Conservation (phyloP, 2,329 filamentous ascomycete genomes). For the Penicillium sp. region DNA sequence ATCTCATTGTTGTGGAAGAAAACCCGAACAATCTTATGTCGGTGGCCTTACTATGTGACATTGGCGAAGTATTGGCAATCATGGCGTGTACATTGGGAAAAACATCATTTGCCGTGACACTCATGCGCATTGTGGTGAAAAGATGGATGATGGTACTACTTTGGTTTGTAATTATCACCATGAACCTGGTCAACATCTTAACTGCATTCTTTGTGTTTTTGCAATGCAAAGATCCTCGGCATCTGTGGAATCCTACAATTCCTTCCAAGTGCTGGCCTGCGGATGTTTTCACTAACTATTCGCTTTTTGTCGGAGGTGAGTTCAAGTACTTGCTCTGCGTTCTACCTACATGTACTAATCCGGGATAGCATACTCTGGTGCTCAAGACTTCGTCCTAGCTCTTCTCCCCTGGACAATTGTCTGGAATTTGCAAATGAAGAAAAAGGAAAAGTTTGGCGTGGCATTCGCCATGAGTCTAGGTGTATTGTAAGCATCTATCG, state of each 20-base stretch:
- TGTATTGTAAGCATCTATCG: conserved; percentile 23
- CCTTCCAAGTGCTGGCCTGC: conserved; percentile 23
- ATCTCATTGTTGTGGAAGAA: conserved; percentile 9
- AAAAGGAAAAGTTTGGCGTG: conserved; percentile 40
- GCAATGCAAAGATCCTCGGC: conserved; percentile 23
- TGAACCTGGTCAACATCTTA: conserved; percentile 23
- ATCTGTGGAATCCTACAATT: conserved; percentile 21
- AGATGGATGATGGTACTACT: conserved; percentile 37
- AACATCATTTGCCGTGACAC: conserved; percentile 41
- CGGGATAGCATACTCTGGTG: conserved; percentile 19
- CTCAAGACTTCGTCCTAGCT: conserved; percentile 39
- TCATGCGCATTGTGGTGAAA: conserved; percentile 38
- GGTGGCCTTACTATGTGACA: conserved; percentile 19
- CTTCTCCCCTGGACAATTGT: conserved; percentile 41
- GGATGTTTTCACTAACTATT: conserved; percentile 21
- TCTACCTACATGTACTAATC: neutral
- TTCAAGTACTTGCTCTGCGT: neutral
- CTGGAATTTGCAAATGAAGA: conserved; percentile 36
- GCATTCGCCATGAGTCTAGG: conserved; percentile 41
- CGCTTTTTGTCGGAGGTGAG: conserved; percentile 24
- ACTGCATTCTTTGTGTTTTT: conserved; percentile 21
- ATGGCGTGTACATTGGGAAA: conserved; percentile 44
- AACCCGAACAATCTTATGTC: conserved; percentile 15
- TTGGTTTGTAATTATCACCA: conserved; percentile 34
- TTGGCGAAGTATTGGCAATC: conserved; percentile 38